Evolutionary conservation across 2,329 filamentous ascomycete species (phyloP).

Genomic region (Cladophialophora psammophila): DNA sequence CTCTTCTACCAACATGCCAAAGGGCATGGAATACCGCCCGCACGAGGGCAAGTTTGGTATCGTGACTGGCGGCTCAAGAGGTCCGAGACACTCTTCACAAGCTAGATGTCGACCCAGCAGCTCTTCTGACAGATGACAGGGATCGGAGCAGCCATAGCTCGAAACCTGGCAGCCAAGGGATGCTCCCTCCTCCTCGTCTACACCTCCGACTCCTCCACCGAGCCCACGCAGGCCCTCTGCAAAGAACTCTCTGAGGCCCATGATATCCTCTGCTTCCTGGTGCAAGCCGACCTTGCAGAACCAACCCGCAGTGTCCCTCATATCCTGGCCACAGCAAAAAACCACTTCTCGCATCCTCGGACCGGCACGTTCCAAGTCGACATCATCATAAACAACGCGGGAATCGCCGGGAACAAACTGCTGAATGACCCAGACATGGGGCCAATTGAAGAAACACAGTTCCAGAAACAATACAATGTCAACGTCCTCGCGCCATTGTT

Average conservation of each 20-base stretch:
- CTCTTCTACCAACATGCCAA: constrained; percentile 37
- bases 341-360: constrained; percentile 64
- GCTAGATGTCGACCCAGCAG: background rate
- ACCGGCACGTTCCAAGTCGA: constrained; percentile 52
- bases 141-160: constrained; percentile 74
- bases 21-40: constrained; percentile 42
- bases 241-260: constrained; percentile 63
- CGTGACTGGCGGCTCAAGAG: constrained; percentile 79
- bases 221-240: constrained; percentile 62
- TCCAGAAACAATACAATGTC: constrained; percentile 63
- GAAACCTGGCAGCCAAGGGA: constrained; percentile 76
- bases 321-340: constrained; percentile 65
- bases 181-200: constrained; percentile 74
- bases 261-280: constrained; percentile 65
- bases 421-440: constrained; percentile 64
- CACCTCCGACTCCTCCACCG: constrained; percentile 68
- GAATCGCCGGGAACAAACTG: constrained; percentile 55
- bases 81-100: constrained; percentile 53
- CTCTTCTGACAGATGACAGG: constrained; percentile 57
- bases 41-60: constrained; percentile 80
- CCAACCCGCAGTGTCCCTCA: constrained; percentile 64
- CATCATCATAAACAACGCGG: constrained; percentile 46
- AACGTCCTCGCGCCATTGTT: constrained; percentile 67
- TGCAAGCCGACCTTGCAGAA: constrained; percentile 74
- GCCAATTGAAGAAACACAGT: constrained; percentile 57